These are phyloP conservation scores for Emiliania huxleyi DNA, from an alignment of 78 protist species.

Conservation along the genomic window DNA sequence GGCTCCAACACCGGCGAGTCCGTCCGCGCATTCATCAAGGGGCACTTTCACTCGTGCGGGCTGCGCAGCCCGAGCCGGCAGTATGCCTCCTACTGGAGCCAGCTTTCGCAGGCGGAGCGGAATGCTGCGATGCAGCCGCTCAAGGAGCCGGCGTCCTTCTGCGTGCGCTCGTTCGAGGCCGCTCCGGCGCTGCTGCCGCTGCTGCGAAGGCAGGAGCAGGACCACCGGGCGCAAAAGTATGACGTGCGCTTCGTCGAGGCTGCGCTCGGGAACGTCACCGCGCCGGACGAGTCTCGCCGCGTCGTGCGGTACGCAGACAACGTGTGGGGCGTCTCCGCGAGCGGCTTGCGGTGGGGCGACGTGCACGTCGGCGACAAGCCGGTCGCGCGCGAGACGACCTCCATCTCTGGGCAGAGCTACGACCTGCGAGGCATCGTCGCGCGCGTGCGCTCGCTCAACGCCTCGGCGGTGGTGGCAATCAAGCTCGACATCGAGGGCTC, in stretches of 20 bases:
- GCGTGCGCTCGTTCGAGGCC: background rate
- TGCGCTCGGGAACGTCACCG: background rate
- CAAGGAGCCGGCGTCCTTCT: background rate
- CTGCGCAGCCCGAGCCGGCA: background rate
- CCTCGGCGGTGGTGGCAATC: background rate
- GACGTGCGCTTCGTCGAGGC: background rate
- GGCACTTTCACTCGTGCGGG: background rate
- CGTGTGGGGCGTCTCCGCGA: background rate
- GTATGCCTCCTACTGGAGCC: background rate
- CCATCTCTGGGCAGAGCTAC: background rate
- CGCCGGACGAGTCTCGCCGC: background rate
- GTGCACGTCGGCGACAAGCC: background rate
- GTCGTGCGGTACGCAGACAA: background rate
- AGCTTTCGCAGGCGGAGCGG: background rate
- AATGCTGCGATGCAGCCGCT: background rate
- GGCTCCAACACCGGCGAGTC: background rate
- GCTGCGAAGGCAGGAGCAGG: background rate
- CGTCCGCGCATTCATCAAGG: background rate
- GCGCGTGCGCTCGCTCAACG: background rate
- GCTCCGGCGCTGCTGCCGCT: background rate
- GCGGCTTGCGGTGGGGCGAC: background rate
- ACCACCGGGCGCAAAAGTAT: background rate
- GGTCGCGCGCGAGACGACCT: too few relatives aligned
- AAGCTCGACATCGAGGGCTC: background rate
- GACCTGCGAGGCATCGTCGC: background rate